phyloP scores from a whole-genome alignment of 176 grass and related monocot species.

The Eleusine coracana region DNA sequence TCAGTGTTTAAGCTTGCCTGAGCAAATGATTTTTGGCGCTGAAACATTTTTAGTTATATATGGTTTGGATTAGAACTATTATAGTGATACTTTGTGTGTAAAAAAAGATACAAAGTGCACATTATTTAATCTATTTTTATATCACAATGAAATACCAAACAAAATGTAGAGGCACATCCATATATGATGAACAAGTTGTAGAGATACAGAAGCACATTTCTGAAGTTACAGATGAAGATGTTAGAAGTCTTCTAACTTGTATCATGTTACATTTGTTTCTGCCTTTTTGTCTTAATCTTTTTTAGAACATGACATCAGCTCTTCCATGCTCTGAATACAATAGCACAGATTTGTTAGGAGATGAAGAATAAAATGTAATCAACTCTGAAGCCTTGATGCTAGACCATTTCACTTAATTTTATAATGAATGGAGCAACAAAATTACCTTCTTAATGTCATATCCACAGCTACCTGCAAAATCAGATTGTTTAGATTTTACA shows the following conservation, averaged over 20 bases:
- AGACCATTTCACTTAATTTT: constrained; percentile 16
- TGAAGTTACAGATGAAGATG: constrained; percentile 20
- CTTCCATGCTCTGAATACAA: constrained; percentile 78
- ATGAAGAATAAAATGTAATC: constrained; percentile 23
- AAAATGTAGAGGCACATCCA: too few relatives aligned
- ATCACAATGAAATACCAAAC: neutral
- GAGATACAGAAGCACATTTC: constrained; percentile 17
- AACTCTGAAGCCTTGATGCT: constrained; percentile 15
- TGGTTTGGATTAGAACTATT: too few relatives aligned
- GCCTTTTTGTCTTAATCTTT: constrained; percentile 55
- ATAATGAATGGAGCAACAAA: constrained; percentile 23
- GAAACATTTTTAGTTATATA: too few relatives aligned
- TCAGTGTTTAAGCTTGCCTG: too few relatives aligned
- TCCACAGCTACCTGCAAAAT: constrained; percentile 74
- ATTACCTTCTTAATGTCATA: constrained; percentile 88
- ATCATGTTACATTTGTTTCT: constrained; percentile 28
- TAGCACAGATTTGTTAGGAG: constrained; percentile 18
- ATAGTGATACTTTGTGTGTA: too few relatives aligned
- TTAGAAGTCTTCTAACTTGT: constrained; percentile 52
- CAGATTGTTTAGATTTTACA: constrained; percentile 37
- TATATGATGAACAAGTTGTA: constrained; percentile 6
- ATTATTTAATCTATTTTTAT: too few relatives aligned
- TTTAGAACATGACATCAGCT: constrained; percentile 71
- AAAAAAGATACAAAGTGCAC: too few relatives aligned
- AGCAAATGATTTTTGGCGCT: too few relatives aligned